phyloP scores from a whole-genome alignment of 176 grass and related monocot species.

The Eleusine coracana region DNA sequence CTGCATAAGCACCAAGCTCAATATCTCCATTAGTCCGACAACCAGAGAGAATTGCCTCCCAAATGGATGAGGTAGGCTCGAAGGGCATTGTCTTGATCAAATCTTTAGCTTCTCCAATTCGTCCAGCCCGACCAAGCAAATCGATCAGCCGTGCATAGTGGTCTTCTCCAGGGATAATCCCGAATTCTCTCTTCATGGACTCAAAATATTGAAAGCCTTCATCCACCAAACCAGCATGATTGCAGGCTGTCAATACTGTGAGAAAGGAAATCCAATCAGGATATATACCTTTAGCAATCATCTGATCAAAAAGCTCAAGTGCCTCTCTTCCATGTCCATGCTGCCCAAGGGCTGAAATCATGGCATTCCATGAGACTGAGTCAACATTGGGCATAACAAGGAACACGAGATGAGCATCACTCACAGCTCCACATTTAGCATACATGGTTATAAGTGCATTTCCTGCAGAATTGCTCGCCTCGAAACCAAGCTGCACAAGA shows the following conservation, averaged over 20 bases:
- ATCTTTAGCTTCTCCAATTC: conserved; percentile 68
- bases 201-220: conserved; percentile 84
- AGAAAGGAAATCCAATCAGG: conserved; percentile 83
- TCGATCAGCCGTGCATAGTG: conserved; percentile 82
- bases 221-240: conserved; percentile 75
- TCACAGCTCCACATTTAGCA: conserved; percentile 75
- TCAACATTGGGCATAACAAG: conserved; percentile 75
- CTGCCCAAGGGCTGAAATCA: conserved; percentile 83
- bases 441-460: conserved; percentile 94
- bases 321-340: conserved; percentile 78
- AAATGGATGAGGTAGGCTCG: conserved; percentile 65
- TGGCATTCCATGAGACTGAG: conserved; percentile 86
- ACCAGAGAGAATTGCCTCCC: conserved; percentile 78
- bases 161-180: conserved; percentile 80
- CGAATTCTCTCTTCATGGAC: conserved; percentile 76
- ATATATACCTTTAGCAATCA: conserved; percentile 56
- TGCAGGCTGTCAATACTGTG: conserved; percentile 80
- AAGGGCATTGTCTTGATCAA: conserved; percentile 79
- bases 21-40: conserved; percentile 66
- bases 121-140: conserved; percentile 74
- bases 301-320: conserved; percentile 72
- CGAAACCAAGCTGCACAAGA: conserved; percentile 65
- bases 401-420: conserved; percentile 64
- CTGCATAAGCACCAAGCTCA: conserved; percentile 65
- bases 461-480: conserved; percentile 78